Conservation (phyloP, 2,329 filamentous ascomycete genomes). For the Podosphaera fusca region DNA sequence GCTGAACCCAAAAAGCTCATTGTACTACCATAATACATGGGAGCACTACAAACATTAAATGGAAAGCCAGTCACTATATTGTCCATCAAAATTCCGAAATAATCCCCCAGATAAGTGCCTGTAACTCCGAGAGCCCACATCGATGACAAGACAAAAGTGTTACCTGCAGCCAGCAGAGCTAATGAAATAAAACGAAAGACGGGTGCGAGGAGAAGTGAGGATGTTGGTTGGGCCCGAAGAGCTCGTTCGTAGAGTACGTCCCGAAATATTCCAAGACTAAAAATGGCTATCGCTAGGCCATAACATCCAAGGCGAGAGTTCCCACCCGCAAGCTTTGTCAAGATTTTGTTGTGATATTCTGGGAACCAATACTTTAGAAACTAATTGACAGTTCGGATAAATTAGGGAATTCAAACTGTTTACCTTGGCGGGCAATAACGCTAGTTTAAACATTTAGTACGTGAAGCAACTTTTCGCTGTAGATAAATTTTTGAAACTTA, state of each 20-base stretch:
- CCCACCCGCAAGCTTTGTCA: conserved; percentile 70
- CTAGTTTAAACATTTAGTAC: conserved; percentile 22
- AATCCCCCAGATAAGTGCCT: conserved; percentile 91
- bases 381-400: conserved; percentile 4
- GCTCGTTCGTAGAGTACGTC: conserved; percentile 75
- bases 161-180: conserved; percentile 50
- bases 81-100: conserved; percentile 97
- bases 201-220: conserved; percentile 44
- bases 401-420: conserved; percentile 5
- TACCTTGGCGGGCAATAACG: conserved; percentile 65
- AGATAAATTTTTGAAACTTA: conserved; percentile 26
- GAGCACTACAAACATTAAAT: conserved; percentile 73
- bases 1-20: conserved; percentile 80
- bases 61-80: conserved; percentile 83
- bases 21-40: conserved; percentile 93
- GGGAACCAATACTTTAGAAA: conserved; percentile 7
- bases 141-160: conserved; percentile 64
- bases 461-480: not conserved
- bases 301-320: conserved; percentile 69
- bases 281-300: conserved; percentile 68
- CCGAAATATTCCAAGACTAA: conserved; percentile 71
- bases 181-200: conserved; percentile 40
- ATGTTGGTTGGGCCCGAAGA: conserved; percentile 50
- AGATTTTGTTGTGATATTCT: conserved; percentile 81
- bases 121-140: conserved; percentile 87